Percentiles rank a stretch among this genome's conserved stretches.
Conservation (phyloP, 2,329 filamentous ascomycete species). For the Aspergillus intermedius region DNA sequence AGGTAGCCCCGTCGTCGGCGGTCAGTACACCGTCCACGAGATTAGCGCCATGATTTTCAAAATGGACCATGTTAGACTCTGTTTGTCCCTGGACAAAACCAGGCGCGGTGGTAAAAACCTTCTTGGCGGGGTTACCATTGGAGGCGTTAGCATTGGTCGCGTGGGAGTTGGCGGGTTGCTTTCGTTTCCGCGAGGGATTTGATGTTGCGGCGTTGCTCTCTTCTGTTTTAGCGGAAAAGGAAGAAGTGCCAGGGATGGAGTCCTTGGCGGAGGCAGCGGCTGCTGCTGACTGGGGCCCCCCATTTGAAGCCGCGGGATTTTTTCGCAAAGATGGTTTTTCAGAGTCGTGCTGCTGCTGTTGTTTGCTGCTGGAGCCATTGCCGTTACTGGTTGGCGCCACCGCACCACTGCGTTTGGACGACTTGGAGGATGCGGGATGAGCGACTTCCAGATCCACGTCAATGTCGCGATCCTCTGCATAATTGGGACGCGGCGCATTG, state of each 20-base stretch:
- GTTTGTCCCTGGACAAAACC: constrained; percentile 24
- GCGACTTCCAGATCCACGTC: constrained; percentile 76
- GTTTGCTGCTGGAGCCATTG: constrained; percentile 22
- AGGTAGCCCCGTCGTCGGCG: constrained; percentile 81
- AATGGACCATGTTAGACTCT: constrained; percentile 83
- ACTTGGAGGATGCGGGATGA: constrained; percentile 24
- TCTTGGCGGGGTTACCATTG: constrained; percentile 26
- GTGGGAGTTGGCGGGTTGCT: constrained; percentile 52
- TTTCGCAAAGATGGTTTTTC: constrained; percentile 38
- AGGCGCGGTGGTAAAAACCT: constrained; percentile 31
- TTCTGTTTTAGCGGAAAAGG: constrained; percentile 48
- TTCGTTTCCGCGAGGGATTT: constrained; percentile 71
- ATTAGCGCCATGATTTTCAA: constrained; percentile 63
- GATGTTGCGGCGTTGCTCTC: constrained; percentile 36
- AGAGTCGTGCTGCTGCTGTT: constrained; percentile 18
- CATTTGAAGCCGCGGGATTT: constrained; percentile 31
- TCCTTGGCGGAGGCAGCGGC: constrained; percentile 24
- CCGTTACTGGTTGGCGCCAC: constrained; percentile 17
- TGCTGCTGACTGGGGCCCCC: constrained; percentile 3
- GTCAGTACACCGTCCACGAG: constrained; percentile 71
- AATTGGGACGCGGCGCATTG: constrained; percentile 77
- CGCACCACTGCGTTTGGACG: constrained; percentile 25
- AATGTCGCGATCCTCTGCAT: constrained; percentile 87
- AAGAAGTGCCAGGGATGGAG: constrained; percentile 52
- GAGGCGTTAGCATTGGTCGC: constrained; percentile 29